Evolutionary conservation across 1,284 basidiomycete species (phyloP).

Genomic region (Chalciporus sp.): DNA sequence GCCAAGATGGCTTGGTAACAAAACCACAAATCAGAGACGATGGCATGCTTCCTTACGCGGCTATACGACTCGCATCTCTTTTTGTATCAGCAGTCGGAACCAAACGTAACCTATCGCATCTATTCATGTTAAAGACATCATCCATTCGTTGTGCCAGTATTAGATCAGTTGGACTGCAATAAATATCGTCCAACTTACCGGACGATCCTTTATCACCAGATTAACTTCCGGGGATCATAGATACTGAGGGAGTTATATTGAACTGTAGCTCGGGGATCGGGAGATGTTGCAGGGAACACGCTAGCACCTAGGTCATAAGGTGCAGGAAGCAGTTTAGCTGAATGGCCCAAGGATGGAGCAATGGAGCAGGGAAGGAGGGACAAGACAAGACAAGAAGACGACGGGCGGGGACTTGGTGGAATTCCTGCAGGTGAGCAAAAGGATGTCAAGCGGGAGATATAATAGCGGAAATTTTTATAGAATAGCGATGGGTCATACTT

Average conservation of each 20-base stretch:
- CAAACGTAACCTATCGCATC: neutral
- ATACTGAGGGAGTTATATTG: neutral
- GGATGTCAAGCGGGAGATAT: no score
- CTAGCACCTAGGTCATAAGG: no score
- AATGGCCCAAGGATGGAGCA: neutral
- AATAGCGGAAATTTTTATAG: no score
- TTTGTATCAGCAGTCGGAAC: neutral
- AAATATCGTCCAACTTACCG: neutral
- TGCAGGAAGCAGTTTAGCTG: no score
- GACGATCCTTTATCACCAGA: no score
- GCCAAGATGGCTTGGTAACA: constrained; percentile 36
- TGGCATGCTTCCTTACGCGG: neutral
- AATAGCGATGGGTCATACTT: neutral
- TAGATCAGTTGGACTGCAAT: neutral
- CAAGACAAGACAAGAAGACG: no score
- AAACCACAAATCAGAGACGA: neutral
- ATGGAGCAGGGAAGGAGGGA: neutral
- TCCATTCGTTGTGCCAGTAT: neutral
- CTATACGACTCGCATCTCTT: no score
- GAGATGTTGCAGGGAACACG: no score
- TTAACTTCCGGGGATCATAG: no score
- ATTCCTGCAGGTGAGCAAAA: no score
- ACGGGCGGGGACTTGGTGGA: no score
- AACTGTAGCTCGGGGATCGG: no score
- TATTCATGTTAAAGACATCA: neutral